These are phyloP conservation scores for Stemphylium lycopersici DNA, from an alignment of 2,329 filamentous ascomycete species.

Conservation along the genomic window DNA sequence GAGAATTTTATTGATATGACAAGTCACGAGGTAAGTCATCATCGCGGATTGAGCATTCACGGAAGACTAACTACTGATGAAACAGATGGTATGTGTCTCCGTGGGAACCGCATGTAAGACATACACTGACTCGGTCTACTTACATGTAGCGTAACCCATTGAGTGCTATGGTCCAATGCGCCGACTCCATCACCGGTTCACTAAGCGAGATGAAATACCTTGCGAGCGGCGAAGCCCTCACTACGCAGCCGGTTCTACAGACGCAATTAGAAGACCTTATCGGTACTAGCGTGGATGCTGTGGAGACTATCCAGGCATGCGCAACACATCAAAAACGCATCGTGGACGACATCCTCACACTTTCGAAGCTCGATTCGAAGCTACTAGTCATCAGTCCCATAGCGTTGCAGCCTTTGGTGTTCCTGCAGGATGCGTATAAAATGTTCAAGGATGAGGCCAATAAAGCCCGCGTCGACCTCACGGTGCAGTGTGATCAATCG, in stretches of 20 bases:
- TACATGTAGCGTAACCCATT: constrained; percentile 27
- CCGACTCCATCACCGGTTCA: constrained; percentile 24
- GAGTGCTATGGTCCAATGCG: constrained; percentile 36
- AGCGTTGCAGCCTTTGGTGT: constrained; percentile 15
- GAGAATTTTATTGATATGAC: constrained; percentile 37
- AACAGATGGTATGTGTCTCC: constrained; percentile 17
- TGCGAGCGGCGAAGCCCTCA: background rate
- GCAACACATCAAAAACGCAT: constrained; percentile 41
- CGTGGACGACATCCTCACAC: constrained; percentile 31
- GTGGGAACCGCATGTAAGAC: too few species aligned
- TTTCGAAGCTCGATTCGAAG: constrained; percentile 29
- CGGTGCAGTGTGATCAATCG: constrained; percentile 16
- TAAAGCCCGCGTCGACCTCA: constrained; percentile 17
- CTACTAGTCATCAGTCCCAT: constrained; percentile 30
- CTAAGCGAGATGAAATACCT: constrained; percentile 8
- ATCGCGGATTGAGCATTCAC: background rate
- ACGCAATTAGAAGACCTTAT: constrained; percentile 9
- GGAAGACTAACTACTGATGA: background rate
- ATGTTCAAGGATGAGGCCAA: constrained; percentile 32
- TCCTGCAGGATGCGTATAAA: constrained; percentile 26
- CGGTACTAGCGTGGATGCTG: constrained; percentile 20
- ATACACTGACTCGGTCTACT: too few species aligned
- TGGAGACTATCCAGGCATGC: constrained; percentile 35
- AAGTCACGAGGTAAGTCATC: constrained; percentile 19
- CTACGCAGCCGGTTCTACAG: background rate